Evolutionary conservation across 1,284 basidiomycete genomes (phyloP).

Genomic region (Inonotus hispidus): DNA sequence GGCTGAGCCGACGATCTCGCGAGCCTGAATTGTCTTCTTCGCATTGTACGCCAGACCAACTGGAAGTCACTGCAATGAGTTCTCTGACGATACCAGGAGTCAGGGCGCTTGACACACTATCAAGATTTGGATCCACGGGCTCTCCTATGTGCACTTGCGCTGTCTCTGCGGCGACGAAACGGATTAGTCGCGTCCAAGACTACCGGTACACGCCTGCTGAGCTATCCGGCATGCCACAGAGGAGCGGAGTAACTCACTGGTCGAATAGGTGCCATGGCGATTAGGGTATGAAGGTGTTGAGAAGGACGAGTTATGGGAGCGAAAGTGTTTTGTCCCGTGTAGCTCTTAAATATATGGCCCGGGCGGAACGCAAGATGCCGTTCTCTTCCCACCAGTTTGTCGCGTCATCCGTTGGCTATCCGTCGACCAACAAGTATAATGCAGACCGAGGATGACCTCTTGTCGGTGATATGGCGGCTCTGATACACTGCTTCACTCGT

Average conservation of each 20-base stretch:
- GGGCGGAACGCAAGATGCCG: not conserved
- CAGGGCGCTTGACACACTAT: constrained; percentile 40
- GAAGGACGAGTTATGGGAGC: not conserved
- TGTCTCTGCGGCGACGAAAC: constrained; percentile 78
- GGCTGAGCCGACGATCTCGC: constrained; percentile 63
- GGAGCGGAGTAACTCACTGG: constrained; percentile 37
- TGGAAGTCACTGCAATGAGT: constrained; percentile 26
- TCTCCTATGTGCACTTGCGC: constrained; percentile 70
- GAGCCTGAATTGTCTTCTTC: constrained; percentile 52
- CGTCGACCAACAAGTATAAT: not conserved
- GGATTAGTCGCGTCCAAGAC: constrained; percentile 79
- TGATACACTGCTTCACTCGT: not conserved
- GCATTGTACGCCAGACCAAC: constrained; percentile 63
- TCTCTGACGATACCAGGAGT: not conserved
- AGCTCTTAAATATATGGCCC: constrained; percentile 7
- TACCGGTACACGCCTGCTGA: constrained; percentile 24
- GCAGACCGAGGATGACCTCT: not conserved
- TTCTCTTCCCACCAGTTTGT: not conserved
- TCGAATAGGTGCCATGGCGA: constrained; percentile 51
- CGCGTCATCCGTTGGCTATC: not conserved
- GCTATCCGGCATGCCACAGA: not conserved
- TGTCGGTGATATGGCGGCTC: not conserved
- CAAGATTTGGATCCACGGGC: constrained; percentile 61
- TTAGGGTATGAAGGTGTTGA: constrained; percentile 7
- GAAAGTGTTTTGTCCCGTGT: not conserved